These are phyloP conservation scores for Stachybotrys echinatus DNA, from an alignment of 2,329 filamentous ascomycete species.

Conservation along the genomic window DNA sequence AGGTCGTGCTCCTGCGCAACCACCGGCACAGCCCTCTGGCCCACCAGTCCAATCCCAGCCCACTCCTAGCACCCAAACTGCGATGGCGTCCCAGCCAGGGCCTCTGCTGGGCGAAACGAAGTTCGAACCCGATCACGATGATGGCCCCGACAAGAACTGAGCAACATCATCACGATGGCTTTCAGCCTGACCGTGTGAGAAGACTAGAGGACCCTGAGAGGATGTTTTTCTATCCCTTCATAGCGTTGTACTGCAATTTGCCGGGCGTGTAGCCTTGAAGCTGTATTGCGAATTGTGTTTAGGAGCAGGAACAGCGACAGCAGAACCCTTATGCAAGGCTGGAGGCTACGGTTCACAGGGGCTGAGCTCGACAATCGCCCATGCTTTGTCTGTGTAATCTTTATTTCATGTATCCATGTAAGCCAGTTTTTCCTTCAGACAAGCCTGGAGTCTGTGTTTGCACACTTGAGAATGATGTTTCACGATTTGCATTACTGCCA, in stretches of 20 bases:
- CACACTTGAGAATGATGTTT: too few relatives aligned
- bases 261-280: neutral
- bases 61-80: conserved; percentile 48
- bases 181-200: too few relatives aligned
- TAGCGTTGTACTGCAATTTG: neutral
- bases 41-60: conserved; percentile 54
- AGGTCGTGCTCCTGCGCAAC: conserved; percentile 26
- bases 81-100: conserved; percentile 50
- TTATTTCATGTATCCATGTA: too few relatives aligned
- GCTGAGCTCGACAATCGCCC: too few relatives aligned
- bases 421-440: too few relatives aligned
- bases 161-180: neutral
- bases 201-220: too few relatives aligned
- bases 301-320: too few relatives aligned
- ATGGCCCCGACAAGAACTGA: conserved; percentile 23
- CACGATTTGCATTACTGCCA: too few relatives aligned
- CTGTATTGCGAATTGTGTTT: neutral
- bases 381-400: too few relatives aligned
- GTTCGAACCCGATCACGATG: conserved; percentile 61
- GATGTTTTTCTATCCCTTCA: neutral
- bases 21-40: conserved; percentile 36
- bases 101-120: conserved; percentile 63
- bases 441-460: too few relatives aligned
- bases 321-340: too few relatives aligned
- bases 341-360: too few relatives aligned